A percentile compares a stretch with the other conserved stretches of the same genome.
phyloP scores from a whole-genome alignment of 2,329 filamentous ascomycete species.

The Golovinomyces cichoracearum region DNA sequence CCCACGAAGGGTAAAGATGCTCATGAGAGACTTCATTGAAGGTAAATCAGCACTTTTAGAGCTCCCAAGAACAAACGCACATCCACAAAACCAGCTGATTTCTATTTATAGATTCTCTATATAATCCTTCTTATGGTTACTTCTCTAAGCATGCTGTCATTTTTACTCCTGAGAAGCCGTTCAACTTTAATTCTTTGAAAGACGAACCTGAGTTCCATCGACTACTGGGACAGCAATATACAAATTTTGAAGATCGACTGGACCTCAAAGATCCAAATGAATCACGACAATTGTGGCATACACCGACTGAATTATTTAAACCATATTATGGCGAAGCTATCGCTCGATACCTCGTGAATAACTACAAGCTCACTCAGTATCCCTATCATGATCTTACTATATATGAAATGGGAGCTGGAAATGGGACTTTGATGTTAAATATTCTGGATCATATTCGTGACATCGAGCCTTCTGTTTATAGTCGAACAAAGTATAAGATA shows the following conservation, averaged over 20 bases:
- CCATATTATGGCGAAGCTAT: conserved; percentile 95
- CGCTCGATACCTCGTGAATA: conserved; percentile 80
- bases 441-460: conserved; percentile 89
- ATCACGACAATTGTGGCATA: conserved; percentile 88
- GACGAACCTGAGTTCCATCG: conserved; percentile 70
- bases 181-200: conserved; percentile 55
- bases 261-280: conserved; percentile 42
- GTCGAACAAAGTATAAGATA: conserved; percentile 75
- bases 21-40: conserved; percentile 92
- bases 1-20: conserved; percentile 79
- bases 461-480: conserved; percentile 73
- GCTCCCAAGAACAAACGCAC: background rate
- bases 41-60: conserved; percentile 23
- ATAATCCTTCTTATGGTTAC: conserved; percentile 86
- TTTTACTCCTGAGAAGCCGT: conserved; percentile 75
- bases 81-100: background rate
- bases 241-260: conserved; percentile 66
- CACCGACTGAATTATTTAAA: conserved; percentile 85
- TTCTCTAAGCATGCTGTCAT: conserved; percentile 93
- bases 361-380: conserved; percentile 83
- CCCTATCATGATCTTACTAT: conserved; percentile 93
- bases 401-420: conserved; percentile 95
- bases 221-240: conserved; percentile 54
- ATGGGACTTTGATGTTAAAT: conserved; percentile 94
- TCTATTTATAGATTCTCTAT: conserved; percentile 50